Percentiles rank a stretch among this genome's conserved stretches.
Conservation (phyloP, 2,329 filamentous ascomycete species). For the Tetracladium maxilliforme region DNA sequence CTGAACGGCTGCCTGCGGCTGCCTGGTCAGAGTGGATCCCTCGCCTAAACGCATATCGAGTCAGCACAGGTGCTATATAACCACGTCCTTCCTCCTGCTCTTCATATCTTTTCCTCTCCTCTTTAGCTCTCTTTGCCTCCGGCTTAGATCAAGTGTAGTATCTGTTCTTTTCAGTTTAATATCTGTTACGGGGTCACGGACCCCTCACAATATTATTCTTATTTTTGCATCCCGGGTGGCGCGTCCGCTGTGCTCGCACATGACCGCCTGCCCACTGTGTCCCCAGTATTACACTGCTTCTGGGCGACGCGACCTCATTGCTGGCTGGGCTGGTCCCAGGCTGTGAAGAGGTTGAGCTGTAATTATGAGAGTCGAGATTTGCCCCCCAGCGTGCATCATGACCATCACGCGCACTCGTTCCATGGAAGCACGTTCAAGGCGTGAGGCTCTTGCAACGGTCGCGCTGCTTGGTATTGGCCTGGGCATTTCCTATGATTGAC, state of each 20-base stretch:
- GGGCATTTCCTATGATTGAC: too few relatives aligned
- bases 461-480: too few relatives aligned
- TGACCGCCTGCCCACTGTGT: slow-evolving; percentile 51
- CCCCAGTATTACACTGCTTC: slow-evolving; percentile 63
- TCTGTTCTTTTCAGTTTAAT: slow-evolving; percentile 98
- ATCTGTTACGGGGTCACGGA: slow-evolving; percentile 70
- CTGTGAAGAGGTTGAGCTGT: slow-evolving; percentile 51
- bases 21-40: too few relatives aligned
- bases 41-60: too few relatives aligned
- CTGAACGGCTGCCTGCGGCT: too few relatives aligned
- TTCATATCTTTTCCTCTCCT: slow-evolving; percentile 34
- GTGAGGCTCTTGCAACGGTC: too few relatives aligned
- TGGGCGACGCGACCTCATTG: slow-evolving; percentile 59
- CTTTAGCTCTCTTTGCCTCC: slow-evolving; percentile 40
- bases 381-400: too few relatives aligned
- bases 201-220: slow-evolving; percentile 66
- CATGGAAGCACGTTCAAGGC: too few relatives aligned
- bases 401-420: too few relatives aligned
- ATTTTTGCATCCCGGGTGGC: slow-evolving; percentile 49
- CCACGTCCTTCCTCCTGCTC: slow-evolving; percentile 13
- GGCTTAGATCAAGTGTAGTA: slow-evolving; percentile 91
- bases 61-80: too few relatives aligned
- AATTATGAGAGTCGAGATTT: too few relatives aligned
- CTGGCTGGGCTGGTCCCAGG: slow-evolving; percentile 31
- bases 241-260: slow-evolving; percentile 60